These are phyloP conservation scores for Pseudogymnoascus sp. DNA, from an alignment of 2,329 filamentous ascomycete species.

Conservation along the genomic window DNA sequence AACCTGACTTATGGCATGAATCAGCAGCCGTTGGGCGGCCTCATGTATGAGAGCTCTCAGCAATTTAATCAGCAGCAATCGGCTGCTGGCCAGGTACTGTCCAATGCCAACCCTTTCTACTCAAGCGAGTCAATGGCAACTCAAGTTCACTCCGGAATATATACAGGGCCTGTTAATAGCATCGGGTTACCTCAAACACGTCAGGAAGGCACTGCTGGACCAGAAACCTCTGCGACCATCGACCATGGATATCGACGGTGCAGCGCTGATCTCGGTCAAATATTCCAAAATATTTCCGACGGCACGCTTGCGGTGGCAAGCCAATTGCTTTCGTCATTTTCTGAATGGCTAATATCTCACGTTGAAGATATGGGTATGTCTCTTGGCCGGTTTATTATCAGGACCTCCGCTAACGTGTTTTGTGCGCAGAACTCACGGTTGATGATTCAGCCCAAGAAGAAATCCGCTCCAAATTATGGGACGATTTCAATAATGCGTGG, in stretches of 20 bases:
- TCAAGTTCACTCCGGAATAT: background rate
- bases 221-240: background rate
- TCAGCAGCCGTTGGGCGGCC: background rate
- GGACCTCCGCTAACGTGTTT: constrained; percentile 24
- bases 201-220: background rate
- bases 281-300: constrained; percentile 54
- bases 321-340: constrained; percentile 51
- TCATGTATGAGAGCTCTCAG: constrained; percentile 2
- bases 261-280: constrained; percentile 30
- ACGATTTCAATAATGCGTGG: constrained; percentile 92
- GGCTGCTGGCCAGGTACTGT: background rate
- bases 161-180: background rate
- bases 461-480: constrained; percentile 79
- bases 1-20: background rate
- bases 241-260: background rate
- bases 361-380: constrained; percentile 58
- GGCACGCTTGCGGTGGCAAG: constrained; percentile 54
- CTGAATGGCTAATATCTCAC: constrained; percentile 59
- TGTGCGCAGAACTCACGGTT: constrained; percentile 65
- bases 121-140: background rate
- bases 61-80: background rate
- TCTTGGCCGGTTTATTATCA: constrained; percentile 22
- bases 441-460: constrained; percentile 71
- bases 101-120: background rate
- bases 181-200: background rate